These are phyloP conservation scores for Alternaria gansuensis DNA, from an alignment of 2,329 filamentous ascomycete species.

Conservation along the genomic window DNA sequence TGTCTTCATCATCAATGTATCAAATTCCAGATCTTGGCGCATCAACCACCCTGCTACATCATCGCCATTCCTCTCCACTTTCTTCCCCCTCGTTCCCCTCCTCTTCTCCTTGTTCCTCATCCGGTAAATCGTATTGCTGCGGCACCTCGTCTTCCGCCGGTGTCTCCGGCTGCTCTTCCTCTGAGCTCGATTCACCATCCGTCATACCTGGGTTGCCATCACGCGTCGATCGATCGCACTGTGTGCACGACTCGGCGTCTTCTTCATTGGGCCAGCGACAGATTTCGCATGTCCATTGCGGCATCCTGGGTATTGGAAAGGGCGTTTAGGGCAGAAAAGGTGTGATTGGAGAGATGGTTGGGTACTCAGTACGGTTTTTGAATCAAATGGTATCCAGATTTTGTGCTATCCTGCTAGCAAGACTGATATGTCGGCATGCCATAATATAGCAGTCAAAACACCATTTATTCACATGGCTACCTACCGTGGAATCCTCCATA, in stretches of 20 bases:
- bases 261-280: slow-evolving; percentile 1
- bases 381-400: too few species aligned
- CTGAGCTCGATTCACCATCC: not conserved
- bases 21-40: not conserved
- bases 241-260: not conserved
- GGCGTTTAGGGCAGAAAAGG: not conserved
- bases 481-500: not conserved
- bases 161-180: not conserved
- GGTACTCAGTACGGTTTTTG: too few species aligned
- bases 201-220: not conserved
- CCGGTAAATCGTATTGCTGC: not conserved
- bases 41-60: not conserved
- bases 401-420: too few species aligned
- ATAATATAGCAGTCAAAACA: not conserved
- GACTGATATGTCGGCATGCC: too few species aligned
- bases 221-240: not conserved
- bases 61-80: not conserved
- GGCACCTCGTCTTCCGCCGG: not conserved
- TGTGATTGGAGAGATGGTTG: too few species aligned
- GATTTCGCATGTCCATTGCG: not conserved
- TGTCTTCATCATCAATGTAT: not conserved
- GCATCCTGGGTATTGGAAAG: not conserved
- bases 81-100: not conserved
- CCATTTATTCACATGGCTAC: not conserved
- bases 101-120: not conserved